phyloP scores from a whole-genome alignment of 1,139 yeast species.

The Scheffersomyces titani region DNA sequence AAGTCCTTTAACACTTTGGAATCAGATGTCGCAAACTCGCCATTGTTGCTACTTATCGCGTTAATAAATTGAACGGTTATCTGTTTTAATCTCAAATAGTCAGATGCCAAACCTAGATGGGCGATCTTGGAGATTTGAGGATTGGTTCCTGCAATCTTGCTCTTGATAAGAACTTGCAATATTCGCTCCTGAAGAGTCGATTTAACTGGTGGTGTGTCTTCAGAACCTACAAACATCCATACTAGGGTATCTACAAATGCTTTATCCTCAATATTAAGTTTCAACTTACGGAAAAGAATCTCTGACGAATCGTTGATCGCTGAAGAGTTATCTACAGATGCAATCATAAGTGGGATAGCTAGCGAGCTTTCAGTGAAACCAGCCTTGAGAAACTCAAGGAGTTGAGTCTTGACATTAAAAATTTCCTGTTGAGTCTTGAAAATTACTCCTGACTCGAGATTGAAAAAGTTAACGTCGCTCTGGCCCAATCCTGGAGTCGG shows the following conservation, averaged over 20 bases:
- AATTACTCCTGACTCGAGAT: conserved; percentile 65
- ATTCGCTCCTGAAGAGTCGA: conserved; percentile 60
- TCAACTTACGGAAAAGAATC: conserved; percentile 50
- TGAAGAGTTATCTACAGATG: conserved; percentile 61
- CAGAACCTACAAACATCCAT: conserved; percentile 46
- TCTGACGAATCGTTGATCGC: conserved; percentile 54
- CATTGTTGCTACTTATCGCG: conserved; percentile 42
- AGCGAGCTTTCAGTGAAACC: conserved; percentile 39
- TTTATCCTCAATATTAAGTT: conserved; percentile 53
- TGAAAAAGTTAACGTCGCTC: conserved; percentile 59
- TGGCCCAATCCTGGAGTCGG: conserved; percentile 64
- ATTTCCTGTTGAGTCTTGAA: conserved; percentile 53
- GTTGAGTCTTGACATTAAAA: conserved; percentile 39
- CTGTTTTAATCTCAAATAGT: conserved; percentile 45
- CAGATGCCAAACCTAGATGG: conserved; percentile 59
- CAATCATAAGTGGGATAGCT: conserved; percentile 56
- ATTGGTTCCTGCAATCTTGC: conserved; percentile 49
- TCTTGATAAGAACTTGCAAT: conserved; percentile 51
- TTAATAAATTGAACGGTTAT: conserved; percentile 62
- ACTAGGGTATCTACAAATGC: conserved; percentile 46
- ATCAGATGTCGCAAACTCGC: conserved; percentile 12
- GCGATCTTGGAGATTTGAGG: conserved; percentile 42
- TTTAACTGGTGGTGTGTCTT: conserved; percentile 52
- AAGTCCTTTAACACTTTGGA: conserved; percentile 21
- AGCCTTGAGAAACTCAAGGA: conserved; percentile 39